Evolutionary conservation across 192 early-diverging fungal species (phyloP).

Genomic region (Backusella parvicylindrica): DNA sequence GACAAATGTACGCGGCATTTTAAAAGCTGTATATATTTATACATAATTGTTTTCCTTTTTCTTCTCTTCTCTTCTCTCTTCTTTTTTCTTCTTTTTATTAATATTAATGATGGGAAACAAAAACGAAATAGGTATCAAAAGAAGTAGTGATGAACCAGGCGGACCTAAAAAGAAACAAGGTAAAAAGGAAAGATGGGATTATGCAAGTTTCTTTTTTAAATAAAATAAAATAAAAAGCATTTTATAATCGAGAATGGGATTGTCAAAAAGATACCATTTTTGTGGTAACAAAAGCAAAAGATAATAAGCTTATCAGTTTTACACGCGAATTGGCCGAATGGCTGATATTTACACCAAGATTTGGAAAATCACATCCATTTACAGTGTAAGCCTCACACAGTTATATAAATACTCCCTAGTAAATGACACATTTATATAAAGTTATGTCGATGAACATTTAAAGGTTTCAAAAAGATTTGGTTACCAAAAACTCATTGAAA

Average conservation of each 20-base stretch:
- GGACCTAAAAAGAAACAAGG: neutral
- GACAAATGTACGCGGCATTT: neutral
- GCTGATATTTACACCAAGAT: constrained; percentile 50
- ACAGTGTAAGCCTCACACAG: constrained; percentile 42
- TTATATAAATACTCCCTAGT: neutral
- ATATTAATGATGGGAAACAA: neutral
- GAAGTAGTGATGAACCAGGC: neutral
- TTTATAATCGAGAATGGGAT: constrained; percentile 10
- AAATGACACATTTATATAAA: neutral
- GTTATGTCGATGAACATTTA: constrained; percentile 61
- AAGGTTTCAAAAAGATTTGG: constrained; percentile 56
- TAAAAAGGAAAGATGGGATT: neutral
- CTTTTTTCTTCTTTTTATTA: neutral
- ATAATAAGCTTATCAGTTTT: constrained; percentile 55
- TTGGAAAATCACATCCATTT: constrained; percentile 38
- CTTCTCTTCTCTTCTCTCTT: neutral
- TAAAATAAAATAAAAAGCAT: neutral
- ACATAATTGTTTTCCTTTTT: neutral
- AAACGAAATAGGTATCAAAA: neutral
- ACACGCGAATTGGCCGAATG: constrained; percentile 66
- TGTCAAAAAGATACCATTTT: constrained; percentile 45
- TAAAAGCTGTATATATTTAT: neutral
- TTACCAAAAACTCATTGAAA: constrained; percentile 27
- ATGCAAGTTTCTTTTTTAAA: neutral
- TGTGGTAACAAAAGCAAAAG: constrained; percentile 74